Evolutionary conservation across 2,329 filamentous ascomycete species (phyloP).

Genomic region (Clarireedia homoeocarpa): DNA sequence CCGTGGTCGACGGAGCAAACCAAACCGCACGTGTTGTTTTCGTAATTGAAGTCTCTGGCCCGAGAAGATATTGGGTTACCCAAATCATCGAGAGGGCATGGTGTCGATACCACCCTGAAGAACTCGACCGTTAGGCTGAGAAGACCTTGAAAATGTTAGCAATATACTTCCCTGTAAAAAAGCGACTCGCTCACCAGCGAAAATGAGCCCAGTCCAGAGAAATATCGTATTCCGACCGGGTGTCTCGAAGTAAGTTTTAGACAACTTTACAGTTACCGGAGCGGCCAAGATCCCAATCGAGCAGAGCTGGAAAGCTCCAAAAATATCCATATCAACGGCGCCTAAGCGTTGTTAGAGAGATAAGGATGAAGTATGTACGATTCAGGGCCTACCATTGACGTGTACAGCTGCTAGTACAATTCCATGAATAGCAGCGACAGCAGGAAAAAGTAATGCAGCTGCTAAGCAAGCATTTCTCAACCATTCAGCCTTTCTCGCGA

Average conservation of each 20-base stretch:
- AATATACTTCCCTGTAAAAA: neutral
- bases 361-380: neutral
- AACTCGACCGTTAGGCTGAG: conserved; percentile 58
- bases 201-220: conserved; percentile 53
- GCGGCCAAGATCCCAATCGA: conserved; percentile 58
- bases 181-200: conserved; percentile 41
- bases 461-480: conserved; percentile 55
- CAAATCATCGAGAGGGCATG: conserved; percentile 36
- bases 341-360: conserved; percentile 31
- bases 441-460: conserved; percentile 53
- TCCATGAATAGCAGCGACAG: conserved; percentile 55
- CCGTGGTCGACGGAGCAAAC: conserved; percentile 38
- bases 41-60: conserved; percentile 37
- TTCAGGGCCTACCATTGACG: conserved; percentile 41
- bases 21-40: conserved; percentile 38
- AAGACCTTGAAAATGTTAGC: conserved; percentile 35
- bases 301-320: conserved; percentile 60
- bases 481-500: conserved; percentile 55
- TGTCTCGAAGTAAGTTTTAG: conserved; percentile 55
- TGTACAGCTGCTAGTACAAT: conserved; percentile 54
- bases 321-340: conserved; percentile 61
- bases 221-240: conserved; percentile 60
- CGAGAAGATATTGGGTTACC: conserved; percentile 33
- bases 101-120: conserved; percentile 41
- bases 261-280: conserved; percentile 53